Conservation (phyloP, 2,329 filamentous ascomycete species). For the Fusarium sp. region DNA sequence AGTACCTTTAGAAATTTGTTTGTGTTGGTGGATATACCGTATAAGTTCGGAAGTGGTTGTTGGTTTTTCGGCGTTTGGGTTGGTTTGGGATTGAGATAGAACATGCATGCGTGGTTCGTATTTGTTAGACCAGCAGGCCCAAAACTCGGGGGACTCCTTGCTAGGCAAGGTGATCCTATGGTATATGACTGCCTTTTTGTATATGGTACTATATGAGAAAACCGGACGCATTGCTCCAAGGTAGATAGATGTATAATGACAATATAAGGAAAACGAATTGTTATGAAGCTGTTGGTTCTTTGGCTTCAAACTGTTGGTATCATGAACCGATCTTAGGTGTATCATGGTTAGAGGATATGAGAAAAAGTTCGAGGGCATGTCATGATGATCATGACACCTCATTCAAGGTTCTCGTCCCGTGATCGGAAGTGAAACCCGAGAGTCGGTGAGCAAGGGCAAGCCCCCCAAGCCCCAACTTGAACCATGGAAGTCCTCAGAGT, state of each 20-base stretch:
- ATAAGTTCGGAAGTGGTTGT: neutral
- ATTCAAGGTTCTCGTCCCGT: neutral
- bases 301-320: neutral
- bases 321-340: neutral
- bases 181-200: neutral
- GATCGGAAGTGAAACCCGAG: neutral
- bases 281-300: neutral
- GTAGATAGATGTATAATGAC: constrained; percentile 27
- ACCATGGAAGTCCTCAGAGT: neutral
- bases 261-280: constrained; percentile 5
- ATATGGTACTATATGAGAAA: constrained; percentile 20
- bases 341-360: neutral
- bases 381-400: neutral
- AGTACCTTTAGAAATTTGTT: constrained; percentile 57
- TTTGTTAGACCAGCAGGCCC: too few relatives aligned
- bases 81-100: constrained; percentile 7
- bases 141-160: neutral
- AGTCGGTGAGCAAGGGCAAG: constrained; percentile 1
- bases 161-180: too few relatives aligned
- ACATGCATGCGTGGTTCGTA: neutral
- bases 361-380: neutral
- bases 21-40: constrained; percentile 17
- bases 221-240: neutral
- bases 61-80: constrained; percentile 22
- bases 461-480: neutral